Evolutionary conservation across 73 alveolate species (phyloP).

Genomic region (Paramecium biaurelia): DNA sequence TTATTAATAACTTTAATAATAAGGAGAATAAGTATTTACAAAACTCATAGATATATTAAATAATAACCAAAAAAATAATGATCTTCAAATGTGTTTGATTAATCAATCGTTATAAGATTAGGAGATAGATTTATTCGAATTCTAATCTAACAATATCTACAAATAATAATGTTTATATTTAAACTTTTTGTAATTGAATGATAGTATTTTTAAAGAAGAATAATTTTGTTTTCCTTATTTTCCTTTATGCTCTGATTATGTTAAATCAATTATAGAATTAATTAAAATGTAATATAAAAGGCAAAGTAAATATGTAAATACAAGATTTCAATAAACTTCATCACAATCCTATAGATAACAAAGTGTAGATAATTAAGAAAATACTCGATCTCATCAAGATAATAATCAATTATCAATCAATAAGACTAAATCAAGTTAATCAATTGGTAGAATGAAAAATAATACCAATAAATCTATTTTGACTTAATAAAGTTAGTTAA

Average conservation of each 20-base stretch:
- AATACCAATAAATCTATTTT: constrained; percentile 1
- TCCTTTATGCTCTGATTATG: not conserved
- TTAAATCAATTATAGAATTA: not conserved
- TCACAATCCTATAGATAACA: not conserved
- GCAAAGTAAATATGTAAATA: not conserved
- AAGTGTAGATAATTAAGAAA: not conserved
- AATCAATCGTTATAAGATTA: not conserved
- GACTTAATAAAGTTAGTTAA: not conserved
- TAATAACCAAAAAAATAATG: not conserved
- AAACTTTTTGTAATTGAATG: not conserved
- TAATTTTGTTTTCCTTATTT: not conserved
- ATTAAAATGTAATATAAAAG: not conserved
- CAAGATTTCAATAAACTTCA: not conserved
- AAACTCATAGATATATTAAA: not conserved
- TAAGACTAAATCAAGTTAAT: not conserved
- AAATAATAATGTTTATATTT: not conserved
- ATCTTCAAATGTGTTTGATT: not conserved
- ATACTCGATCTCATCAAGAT: not conserved
- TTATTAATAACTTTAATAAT: not conserved
- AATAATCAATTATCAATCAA: not conserved
- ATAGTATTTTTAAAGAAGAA: not conserved
- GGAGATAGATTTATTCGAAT: not conserved
- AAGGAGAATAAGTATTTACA: not conserved
- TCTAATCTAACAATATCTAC: not conserved
- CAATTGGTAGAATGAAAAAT: not conserved